A percentile compares a stretch with the other conserved stretches of the same genome.
Conservation (phyloP, 805 yeast species). For the Brettanomyces nanus region DNA sequence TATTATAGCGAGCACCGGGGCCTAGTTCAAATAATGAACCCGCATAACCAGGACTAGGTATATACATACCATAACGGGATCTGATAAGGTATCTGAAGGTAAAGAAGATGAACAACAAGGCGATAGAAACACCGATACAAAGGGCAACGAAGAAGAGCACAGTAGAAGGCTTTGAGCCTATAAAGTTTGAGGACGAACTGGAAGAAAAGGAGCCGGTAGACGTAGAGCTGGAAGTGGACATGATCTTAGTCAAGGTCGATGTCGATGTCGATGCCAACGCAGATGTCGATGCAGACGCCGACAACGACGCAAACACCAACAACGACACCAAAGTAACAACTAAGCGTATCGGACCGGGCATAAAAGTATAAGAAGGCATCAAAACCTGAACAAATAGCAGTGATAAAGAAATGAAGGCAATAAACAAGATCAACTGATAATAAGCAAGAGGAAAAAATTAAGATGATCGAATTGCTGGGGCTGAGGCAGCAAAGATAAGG, state of each 20-base stretch:
- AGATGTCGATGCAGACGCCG: not conserved
- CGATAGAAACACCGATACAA: constrained; percentile 52
- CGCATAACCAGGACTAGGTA: constrained; percentile 25
- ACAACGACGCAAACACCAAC: constrained; percentile 4
- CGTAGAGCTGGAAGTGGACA: constrained; percentile 1
- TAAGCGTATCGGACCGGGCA: too few relatives aligned
- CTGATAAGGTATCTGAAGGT: constrained; percentile 53
- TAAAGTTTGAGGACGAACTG: constrained; percentile 12
- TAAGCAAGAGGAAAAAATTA: too few relatives aligned
- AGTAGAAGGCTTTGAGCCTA: constrained; percentile 48
- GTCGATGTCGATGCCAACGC: not conserved
- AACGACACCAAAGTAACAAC: not conserved
- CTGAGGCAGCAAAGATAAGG: too few relatives aligned
- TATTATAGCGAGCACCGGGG: constrained; percentile 17
- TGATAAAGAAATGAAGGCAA: too few relatives aligned
- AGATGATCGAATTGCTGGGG: too few relatives aligned
- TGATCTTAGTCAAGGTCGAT: not conserved
- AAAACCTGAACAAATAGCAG: too few relatives aligned
- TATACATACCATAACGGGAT: constrained; percentile 46
- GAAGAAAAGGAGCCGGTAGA: not conserved
- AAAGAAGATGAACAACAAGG: constrained; percentile 48
- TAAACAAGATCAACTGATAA: too few relatives aligned
- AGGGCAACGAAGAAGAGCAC: constrained; percentile 57
- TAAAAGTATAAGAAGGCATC: too few relatives aligned
- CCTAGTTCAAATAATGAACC: constrained; percentile 19